phyloP scores from a whole-genome alignment of 2,329 filamentous ascomycete species.

The Xylaria sp. region DNA sequence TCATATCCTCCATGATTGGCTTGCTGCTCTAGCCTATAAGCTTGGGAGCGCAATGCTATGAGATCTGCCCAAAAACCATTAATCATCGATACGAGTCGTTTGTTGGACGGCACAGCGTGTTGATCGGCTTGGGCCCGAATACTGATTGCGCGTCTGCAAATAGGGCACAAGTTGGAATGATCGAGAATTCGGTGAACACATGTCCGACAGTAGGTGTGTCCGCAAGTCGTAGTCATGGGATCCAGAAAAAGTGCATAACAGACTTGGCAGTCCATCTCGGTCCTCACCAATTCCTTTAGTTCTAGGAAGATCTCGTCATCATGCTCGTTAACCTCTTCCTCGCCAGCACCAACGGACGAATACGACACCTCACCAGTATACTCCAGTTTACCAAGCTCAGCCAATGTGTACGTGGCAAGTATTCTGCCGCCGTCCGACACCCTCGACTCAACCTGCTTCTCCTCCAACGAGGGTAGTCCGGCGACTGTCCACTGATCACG shows the following conservation, averaged over 20 bases:
- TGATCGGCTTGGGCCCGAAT: slow-evolving; percentile 58
- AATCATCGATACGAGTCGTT: slow-evolving; percentile 70
- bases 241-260: slow-evolving; percentile 86
- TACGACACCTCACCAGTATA: slow-evolving; percentile 49
- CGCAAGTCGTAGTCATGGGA: slow-evolving; percentile 84
- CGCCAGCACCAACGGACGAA: slow-evolving; percentile 44
- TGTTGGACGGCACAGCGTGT: slow-evolving; percentile 65
- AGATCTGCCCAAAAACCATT: slow-evolving; percentile 75
- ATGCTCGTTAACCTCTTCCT: slow-evolving; percentile 48
- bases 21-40: slow-evolving; percentile 67
- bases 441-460: slow-evolving; percentile 47
- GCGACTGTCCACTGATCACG: slow-evolving; percentile 55
- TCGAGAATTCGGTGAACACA: slow-evolving; percentile 82
- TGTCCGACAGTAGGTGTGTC: slow-evolving; percentile 87
- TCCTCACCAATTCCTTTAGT: slow-evolving; percentile 69
- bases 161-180: slow-evolving; percentile 80
- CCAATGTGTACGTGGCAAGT: slow-evolving; percentile 73
- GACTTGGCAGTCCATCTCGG: slow-evolving; percentile 87
- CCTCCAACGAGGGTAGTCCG: slow-evolving; percentile 54
- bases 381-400: slow-evolving; percentile 52
- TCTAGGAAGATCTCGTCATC: slow-evolving; percentile 64
- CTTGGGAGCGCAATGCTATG: slow-evolving; percentile 66
- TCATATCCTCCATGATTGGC: slow-evolving; percentile 66
- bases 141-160: slow-evolving; percentile 75
- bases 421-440: slow-evolving; percentile 68